Conservation (phyloP, 805 yeast genomes). For the Saccharomycopsis sp. region DNA sequence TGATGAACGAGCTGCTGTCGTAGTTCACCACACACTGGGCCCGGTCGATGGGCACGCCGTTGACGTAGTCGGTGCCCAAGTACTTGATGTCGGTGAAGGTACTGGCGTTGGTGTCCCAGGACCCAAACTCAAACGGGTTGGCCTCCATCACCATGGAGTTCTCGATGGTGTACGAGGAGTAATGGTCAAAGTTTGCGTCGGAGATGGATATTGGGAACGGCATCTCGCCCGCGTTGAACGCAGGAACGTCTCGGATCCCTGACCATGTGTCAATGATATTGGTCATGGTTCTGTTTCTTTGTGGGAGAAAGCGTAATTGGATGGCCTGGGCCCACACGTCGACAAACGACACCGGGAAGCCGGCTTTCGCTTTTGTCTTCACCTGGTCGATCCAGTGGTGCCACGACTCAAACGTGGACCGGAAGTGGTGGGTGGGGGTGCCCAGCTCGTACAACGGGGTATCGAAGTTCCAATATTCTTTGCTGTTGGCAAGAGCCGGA, state of each 20-base stretch:
- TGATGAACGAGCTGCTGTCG: slow-evolving; percentile 72
- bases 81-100: slow-evolving; percentile 60
- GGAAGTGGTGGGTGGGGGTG: slow-evolving; percentile 43
- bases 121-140: slow-evolving; percentile 68
- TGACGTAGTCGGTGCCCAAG: slow-evolving; percentile 53
- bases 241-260: slow-evolving; percentile 48
- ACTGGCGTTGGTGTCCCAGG: slow-evolving; percentile 73
- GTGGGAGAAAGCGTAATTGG: not conserved
- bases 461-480: slow-evolving; percentile 27
- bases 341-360: slow-evolving; percentile 54
- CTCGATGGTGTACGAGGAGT: slow-evolving; percentile 29
- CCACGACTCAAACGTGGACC: slow-evolving; percentile 35
- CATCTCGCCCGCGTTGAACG: slow-evolving; percentile 52
- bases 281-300: slow-evolving; percentile 47
- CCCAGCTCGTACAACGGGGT: slow-evolving; percentile 54
- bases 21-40: slow-evolving; percentile 53
- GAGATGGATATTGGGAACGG: slow-evolving; percentile 64
- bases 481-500: slow-evolving; percentile 40
- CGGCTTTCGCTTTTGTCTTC: slow-evolving; percentile 45
- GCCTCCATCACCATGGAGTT: slow-evolving; percentile 41
- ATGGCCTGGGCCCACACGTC: slow-evolving; percentile 62
- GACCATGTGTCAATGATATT: slow-evolving; percentile 58
- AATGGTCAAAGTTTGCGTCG: slow-evolving; percentile 46
- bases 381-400: slow-evolving; percentile 34
- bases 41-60: slow-evolving; percentile 44